Percentiles rank a stretch among this genome's conserved stretches.
phyloP scores from a whole-genome alignment of 2,329 filamentous ascomycete species.

The Escovopsis sp. region DNA sequence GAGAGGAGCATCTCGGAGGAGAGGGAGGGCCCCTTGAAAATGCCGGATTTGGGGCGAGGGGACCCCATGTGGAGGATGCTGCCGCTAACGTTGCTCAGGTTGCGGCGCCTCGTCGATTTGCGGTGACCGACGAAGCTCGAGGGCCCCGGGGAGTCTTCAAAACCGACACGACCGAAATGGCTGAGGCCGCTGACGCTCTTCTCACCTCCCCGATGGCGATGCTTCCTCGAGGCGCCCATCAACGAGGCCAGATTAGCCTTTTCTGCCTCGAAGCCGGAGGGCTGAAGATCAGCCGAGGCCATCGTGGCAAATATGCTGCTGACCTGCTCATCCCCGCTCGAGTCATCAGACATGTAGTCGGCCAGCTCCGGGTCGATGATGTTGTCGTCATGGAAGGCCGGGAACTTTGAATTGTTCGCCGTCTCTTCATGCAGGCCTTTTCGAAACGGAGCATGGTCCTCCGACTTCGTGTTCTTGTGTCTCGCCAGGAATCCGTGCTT shows the following conservation, averaged over 20 bases:
- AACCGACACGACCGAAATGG: slow-evolving; percentile 46
- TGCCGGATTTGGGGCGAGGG: slow-evolving; percentile 47
- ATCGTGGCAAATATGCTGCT: slow-evolving; percentile 69
- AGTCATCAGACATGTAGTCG: slow-evolving; percentile 90
- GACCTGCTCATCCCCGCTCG: slow-evolving; percentile 83
- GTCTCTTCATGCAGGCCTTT: slow-evolving; percentile 53
- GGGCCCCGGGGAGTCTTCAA: slow-evolving; percentile 41
- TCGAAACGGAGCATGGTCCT: slow-evolving; percentile 81
- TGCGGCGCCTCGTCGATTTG: slow-evolving; percentile 56
- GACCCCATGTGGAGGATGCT: slow-evolving; percentile 54
- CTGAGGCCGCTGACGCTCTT: slow-evolving; percentile 61
- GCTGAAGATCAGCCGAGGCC: slow-evolving; percentile 49
- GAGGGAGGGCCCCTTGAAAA: slow-evolving; percentile 39
- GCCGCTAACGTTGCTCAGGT: slow-evolving; percentile 70
- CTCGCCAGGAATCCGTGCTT: slow-evolving; percentile 71
- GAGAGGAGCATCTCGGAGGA: slow-evolving; percentile 37
- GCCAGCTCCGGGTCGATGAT: slow-evolving; percentile 96
- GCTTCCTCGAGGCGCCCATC: slow-evolving; percentile 58
- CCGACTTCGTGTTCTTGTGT: slow-evolving; percentile 49
- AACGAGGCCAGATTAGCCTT: slow-evolving; percentile 58
- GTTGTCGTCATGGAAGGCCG: slow-evolving; percentile 96
- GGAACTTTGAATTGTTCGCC: slow-evolving; percentile 50
- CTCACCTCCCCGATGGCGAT: slow-evolving; percentile 58
- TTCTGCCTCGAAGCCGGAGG: slow-evolving; percentile 59
- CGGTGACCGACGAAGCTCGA: slow-evolving; percentile 42